phyloP scores from a whole-genome alignment of 2,329 filamentous ascomycete species.

The Rhexocercosporidium sp. region DNA sequence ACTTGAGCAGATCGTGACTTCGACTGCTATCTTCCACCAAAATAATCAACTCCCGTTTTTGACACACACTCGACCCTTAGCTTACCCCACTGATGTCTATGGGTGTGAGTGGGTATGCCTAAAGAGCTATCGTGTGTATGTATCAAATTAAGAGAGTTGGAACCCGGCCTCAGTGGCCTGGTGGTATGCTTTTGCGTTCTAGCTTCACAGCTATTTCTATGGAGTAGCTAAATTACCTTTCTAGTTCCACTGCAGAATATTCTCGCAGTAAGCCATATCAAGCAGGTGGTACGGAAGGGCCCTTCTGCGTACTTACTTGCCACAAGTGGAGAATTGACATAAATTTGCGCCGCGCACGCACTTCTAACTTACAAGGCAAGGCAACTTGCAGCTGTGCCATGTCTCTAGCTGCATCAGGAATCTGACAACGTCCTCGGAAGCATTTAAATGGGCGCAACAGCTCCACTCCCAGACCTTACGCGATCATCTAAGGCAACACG shows the following conservation, averaged over 20 bases:
- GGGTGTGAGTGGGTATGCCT: too few species aligned
- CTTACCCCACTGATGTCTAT: background rate
- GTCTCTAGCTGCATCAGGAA: background rate
- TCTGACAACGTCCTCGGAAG: background rate
- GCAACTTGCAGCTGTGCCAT: too few species aligned
- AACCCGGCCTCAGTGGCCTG: too few species aligned
- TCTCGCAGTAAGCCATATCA: background rate
- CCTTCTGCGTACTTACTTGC: background rate
- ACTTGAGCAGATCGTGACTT: background rate
- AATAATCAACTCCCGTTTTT: background rate
- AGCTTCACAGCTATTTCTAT: too few species aligned
- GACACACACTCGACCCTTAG: background rate
- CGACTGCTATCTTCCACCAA: background rate
- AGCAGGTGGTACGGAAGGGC: background rate
- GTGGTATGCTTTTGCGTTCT: too few species aligned
- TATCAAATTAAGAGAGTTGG: too few species aligned
- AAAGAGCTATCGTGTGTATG: too few species aligned
- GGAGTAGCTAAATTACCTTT: background rate
- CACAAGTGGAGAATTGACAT: slow-evolving; percentile 3
- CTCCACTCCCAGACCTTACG: background rate
- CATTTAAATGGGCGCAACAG: background rate
- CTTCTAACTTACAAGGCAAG: too few species aligned
- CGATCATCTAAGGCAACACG: background rate
- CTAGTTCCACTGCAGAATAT: background rate
- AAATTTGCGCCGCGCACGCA: background rate